A percentile compares a stretch with the other conserved stretches of the same genome.
phyloP scores from a whole-genome alignment of 2,329 filamentous ascomycete genomes.

The Epicoccum nigrum region DNA sequence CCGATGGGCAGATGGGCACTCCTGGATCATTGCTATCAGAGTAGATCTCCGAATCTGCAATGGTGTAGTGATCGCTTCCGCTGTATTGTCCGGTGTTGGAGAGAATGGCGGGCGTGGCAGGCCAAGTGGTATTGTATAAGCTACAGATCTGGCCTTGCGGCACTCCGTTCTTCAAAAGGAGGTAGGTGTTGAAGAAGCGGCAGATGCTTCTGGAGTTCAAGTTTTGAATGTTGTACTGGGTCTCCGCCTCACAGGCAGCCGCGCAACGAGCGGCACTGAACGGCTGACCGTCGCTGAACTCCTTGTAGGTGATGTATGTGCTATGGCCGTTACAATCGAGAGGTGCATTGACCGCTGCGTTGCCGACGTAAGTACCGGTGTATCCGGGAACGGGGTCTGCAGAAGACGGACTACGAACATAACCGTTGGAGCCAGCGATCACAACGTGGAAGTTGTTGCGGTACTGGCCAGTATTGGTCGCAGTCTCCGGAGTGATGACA shows the following conservation, averaged over 20 bases:
- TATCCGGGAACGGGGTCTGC: neutral
- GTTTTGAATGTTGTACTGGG: no score
- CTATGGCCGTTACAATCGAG: neutral
- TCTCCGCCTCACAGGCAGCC: no score
- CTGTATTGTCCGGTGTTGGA: neutral
- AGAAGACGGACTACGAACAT: neutral
- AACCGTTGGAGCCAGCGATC: slow-evolving; percentile 1
- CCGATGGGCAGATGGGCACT: no score
- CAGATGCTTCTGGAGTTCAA: no score
- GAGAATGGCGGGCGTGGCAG: neutral
- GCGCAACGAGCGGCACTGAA: neutral
- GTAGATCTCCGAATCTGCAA: neutral
- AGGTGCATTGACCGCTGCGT: neutral
- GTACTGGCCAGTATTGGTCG: neutral
- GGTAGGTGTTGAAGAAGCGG: slow-evolving; percentile 6
- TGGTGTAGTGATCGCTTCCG: neutral
- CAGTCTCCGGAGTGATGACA: neutral
- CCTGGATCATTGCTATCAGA: neutral
- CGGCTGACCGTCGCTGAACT: neutral
- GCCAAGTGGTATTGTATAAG: neutral
- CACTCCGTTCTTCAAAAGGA: slow-evolving; percentile 1
- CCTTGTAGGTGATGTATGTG: neutral
- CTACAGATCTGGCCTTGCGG: slow-evolving; percentile 2
- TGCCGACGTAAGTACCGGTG: neutral
- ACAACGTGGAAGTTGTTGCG: slow-evolving; percentile 1